Percentiles rank a stretch among this genome's conserved stretches.
These are phyloP conservation scores for Trichosanthes truncata DNA, from an alignment of 306 rosid genomes.

Conservation along the genomic window DNA sequence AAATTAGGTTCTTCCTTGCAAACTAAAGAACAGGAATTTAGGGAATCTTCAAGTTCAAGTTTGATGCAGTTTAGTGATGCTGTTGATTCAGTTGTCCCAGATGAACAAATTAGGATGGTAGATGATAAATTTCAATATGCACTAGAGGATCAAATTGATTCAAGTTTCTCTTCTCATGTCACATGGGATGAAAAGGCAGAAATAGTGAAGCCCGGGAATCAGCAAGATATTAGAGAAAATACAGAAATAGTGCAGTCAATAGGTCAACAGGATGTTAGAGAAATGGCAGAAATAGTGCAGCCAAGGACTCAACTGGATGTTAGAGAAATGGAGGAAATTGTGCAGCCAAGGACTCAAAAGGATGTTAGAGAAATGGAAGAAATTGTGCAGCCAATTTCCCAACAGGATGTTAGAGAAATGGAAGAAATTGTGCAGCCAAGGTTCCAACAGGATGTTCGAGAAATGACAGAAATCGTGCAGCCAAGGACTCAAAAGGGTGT, in stretches of 20 bases:
- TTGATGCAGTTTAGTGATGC: slow-evolving; percentile 28
- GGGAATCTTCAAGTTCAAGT: slow-evolving; percentile 42
- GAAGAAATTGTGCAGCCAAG: neutral
- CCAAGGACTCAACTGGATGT: slow-evolving; percentile 28
- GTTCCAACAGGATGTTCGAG: neutral
- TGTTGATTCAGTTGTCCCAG: slow-evolving; percentile 32
- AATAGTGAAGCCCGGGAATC: slow-evolving; percentile 21
- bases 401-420: neutral
- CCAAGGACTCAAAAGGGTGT: neutral
- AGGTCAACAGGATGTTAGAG: slow-evolving; percentile 28
- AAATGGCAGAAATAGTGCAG: slow-evolving; percentile 34
- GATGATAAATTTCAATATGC: slow-evolving; percentile 43
- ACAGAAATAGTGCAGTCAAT: slow-evolving; percentile 38
- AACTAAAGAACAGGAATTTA: slow-evolving; percentile 33
- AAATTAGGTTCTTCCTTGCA: slow-evolving; percentile 43
- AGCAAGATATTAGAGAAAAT: neutral
- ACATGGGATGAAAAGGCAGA: slow-evolving; percentile 92
- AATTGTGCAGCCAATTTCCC: neutral
- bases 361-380: neutral
- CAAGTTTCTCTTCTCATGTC: slow-evolving; percentile 49
- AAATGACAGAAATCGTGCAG: neutral
- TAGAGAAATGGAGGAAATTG: slow-evolving; percentile 47
- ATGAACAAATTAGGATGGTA: slow-evolving; percentile 17
- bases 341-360: slow-evolving; percentile 1
- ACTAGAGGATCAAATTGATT: slow-evolving; percentile 45